These are phyloP conservation scores for Spinellus fusiger DNA, from an alignment of 192 early-diverging fungal species.

Conservation along the genomic window DNA sequence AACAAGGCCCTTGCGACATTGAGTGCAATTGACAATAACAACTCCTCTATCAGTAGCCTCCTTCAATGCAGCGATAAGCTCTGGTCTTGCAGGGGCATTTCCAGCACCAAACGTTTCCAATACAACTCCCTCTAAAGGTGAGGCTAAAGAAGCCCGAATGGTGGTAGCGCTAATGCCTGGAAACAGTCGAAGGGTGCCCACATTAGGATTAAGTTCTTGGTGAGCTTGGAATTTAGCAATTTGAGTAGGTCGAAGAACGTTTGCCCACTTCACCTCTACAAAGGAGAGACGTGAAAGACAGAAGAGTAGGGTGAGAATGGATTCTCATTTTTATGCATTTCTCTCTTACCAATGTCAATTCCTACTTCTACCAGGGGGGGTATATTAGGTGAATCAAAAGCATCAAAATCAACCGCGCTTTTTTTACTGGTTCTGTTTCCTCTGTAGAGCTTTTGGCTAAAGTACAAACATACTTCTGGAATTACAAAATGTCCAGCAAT, in stretches of 20 bases:
- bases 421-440: conserved; percentile 84
- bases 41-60: conserved; percentile 91
- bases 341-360: conserved; percentile 78
- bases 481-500: conserved; percentile 98
- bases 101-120: conserved; percentile 96
- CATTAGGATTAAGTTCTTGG: conserved; percentile 80
- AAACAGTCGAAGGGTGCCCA: conserved; percentile 85
- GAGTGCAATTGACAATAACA: conserved; percentile 95
- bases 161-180: conserved; percentile 91
- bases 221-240: conserved; percentile 82
- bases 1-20: conserved; percentile 82
- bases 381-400: conserved; percentile 85
- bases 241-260: conserved; percentile 77
- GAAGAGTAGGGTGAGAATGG: background rate
- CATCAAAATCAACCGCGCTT: conserved; percentile 77
- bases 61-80: conserved; percentile 74
- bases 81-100: conserved; percentile 87
- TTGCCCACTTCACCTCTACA: conserved; percentile 86
- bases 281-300: background rate
- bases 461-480: conserved; percentile 92
- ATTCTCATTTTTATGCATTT: background rate
- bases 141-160: conserved; percentile 77
- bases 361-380: conserved; percentile 87
- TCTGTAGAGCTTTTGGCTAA: conserved; percentile 87
- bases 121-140: conserved; percentile 85